phyloP scores from a whole-genome alignment of 169 alveolate species.

The Theileria sp. region DNA sequence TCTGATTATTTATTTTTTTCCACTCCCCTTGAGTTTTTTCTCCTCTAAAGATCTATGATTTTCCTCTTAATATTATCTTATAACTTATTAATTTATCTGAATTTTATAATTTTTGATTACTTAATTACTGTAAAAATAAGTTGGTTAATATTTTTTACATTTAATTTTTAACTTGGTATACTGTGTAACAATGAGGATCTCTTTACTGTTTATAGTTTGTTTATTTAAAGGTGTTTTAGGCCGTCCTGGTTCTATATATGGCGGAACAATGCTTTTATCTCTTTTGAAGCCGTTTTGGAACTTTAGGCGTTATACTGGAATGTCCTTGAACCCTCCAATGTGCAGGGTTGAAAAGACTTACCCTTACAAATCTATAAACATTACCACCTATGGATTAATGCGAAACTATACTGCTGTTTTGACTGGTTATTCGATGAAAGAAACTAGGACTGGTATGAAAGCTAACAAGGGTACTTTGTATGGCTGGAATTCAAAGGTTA shows the following conservation, averaged over 20 bases:
- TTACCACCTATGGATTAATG: conserved; percentile 5
- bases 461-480: conserved; percentile 19
- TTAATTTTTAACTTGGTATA: neutral
- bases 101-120: neutral
- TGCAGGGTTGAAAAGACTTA: conserved; percentile 18
- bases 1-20: neutral
- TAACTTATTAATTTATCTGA: neutral
- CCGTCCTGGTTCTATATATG: conserved; percentile 3
- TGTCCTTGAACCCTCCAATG: conserved; percentile 20
- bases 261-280: conserved; percentile 8
- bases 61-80: neutral
- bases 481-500: conserved; percentile 32
- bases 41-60: neutral
- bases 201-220: neutral
- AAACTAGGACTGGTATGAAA: neutral
- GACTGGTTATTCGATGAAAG: conserved; percentile 24
- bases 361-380: conserved; percentile 8
- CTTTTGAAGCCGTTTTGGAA: conserved; percentile 29
- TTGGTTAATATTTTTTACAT: too few relatives aligned
- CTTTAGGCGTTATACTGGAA: neutral
- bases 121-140: neutral
- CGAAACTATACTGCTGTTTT: conserved; percentile 27
- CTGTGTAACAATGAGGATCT: neutral
- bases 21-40: neutral
- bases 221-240: neutral